phyloP scores from a whole-genome alignment of 73 alveolate species.

The Paramecium sexaurelia region DNA sequence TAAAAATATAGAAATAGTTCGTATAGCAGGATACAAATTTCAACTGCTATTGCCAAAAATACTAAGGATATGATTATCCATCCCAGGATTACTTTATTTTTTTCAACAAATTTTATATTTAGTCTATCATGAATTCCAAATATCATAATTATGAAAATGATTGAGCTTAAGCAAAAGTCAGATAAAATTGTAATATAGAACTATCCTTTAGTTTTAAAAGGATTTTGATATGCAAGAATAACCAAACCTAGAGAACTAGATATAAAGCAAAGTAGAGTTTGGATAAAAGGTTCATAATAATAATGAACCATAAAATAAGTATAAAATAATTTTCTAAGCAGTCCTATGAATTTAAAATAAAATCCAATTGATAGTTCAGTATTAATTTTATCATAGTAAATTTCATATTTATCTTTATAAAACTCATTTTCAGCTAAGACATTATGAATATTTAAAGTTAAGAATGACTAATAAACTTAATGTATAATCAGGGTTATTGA shows the following conservation, averaged over 20 bases:
- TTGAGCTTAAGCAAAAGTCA: background rate
- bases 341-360: background rate
- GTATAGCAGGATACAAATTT: background rate
- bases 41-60: background rate
- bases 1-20: no score
- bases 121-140: background rate
- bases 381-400: background rate
- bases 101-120: background rate
- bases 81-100: background rate
- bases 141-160: background rate
- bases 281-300: background rate
- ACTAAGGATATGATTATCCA: background rate
- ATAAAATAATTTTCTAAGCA: background rate
- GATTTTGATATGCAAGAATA: background rate
- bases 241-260: background rate
- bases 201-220: background rate
- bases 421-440: background rate
- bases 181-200: background rate
- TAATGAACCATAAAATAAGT: background rate
- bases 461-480: background rate
- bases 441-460: background rate
- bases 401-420: background rate
- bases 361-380: background rate
- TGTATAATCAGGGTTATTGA: background rate
- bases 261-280: background rate